These are phyloP conservation scores for Paralagenidium karlingii DNA, from an alignment of 352 stramenopile species.

Conservation along the genomic window DNA sequence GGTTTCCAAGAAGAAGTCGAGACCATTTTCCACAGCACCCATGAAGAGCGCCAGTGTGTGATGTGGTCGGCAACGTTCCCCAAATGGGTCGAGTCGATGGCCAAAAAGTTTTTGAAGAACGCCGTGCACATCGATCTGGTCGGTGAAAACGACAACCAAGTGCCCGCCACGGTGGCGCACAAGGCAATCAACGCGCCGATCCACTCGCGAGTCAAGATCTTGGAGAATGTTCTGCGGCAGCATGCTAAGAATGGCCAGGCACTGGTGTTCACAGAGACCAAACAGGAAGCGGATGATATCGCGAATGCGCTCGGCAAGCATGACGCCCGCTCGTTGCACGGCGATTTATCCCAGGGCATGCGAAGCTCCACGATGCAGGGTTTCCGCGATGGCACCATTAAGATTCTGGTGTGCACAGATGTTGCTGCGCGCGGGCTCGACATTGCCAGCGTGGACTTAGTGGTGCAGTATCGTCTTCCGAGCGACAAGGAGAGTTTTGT, in stretches of 20 bases:
- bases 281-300: conserved; percentile 92
- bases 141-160: conserved; percentile 70
- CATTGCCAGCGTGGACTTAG: conserved; percentile 84
- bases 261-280: conserved; percentile 98
- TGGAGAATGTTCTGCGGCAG: conserved; percentile 58
- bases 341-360: conserved; percentile 70
- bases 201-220: conserved; percentile 40
- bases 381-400: conserved; percentile 90
- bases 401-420: conserved; percentile 87
- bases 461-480: conserved; percentile 90
- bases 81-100: conserved; percentile 91
- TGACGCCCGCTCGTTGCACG: conserved; percentile 49
- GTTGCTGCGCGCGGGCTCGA: conserved; percentile 84
- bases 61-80: conserved; percentile 96
- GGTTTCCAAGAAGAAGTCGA: conserved; percentile 97
- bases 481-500: conserved; percentile 92
- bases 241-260: conserved; percentile 56
- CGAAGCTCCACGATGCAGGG: conserved; percentile 93
- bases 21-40: conserved; percentile 84
- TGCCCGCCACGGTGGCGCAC: conserved; percentile 82
- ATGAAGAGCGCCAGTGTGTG: conserved; percentile 77
- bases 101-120: conserved; percentile 87
- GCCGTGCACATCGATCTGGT: conserved; percentile 93
- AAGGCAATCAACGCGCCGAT: conserved; percentile 86
- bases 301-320: conserved; percentile 68